Conservation (phyloP, 768 basidiomycete genomes). For the Lactarius tabidus region DNA sequence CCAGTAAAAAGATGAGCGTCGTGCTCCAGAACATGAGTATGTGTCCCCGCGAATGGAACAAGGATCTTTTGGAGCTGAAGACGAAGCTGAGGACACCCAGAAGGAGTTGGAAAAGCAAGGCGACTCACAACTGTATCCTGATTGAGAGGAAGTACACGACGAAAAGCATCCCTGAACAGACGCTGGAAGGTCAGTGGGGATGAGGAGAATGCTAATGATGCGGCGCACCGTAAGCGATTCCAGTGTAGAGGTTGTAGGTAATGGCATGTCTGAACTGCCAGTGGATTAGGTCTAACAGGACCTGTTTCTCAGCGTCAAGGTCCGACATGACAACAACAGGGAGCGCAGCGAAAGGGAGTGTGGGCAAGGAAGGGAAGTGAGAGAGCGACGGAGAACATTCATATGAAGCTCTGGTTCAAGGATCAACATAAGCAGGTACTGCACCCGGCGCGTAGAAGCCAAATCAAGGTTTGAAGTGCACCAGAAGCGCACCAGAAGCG, state of each 20-base stretch:
- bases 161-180: conserved; percentile 13
- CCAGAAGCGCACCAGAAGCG: too few species aligned
- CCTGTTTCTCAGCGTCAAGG: not conserved
- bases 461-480: too few species aligned
- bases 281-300: conserved; percentile 1
- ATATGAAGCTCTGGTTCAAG: not conserved
- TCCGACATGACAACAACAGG: conserved; percentile 7
- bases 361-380: not conserved
- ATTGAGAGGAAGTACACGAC: conserved; percentile 15
- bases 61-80: conserved; percentile 12
- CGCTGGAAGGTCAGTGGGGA: not conserved
- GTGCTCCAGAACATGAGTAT: conserved; percentile 12
- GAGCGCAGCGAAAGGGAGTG: not conserved
- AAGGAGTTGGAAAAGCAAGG: not conserved
- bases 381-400: not conserved
- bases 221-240: conserved; percentile 16
- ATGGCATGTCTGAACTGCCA: conserved; percentile 7
- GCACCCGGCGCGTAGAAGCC: not conserved
- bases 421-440: not conserved
- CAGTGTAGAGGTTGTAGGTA: conserved; percentile 15
- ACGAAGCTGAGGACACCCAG: not conserved
- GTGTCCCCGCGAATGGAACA: conserved; percentile 11
- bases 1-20: conserved; percentile 12
- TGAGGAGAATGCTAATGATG: too few species aligned
- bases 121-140: conserved; percentile 17